Base-by-base conservation (phyloP, 1,139 yeast species). In the Pichia sp. region DNA sequence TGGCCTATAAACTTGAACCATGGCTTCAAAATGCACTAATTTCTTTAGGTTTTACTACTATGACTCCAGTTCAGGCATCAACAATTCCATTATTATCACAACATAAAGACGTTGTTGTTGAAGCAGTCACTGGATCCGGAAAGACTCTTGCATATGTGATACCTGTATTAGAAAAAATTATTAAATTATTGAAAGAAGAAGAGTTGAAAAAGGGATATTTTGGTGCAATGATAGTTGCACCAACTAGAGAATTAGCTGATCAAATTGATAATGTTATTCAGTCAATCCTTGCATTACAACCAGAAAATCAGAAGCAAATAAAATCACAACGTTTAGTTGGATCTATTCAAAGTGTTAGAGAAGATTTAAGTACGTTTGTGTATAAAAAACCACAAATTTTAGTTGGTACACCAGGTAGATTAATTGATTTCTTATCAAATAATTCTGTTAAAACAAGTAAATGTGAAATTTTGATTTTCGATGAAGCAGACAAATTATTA, bases 61-160 rank as follows among this genome's bases (percentile, higher is more conserved):
- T 92, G 97, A 92, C 99, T 0, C 97, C 99, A 0, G 98, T 92
- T 0, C 99, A 92, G 61, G 98, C 98, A 0, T 80, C 97, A 0
- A 84, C 95, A 0, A 85, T 92, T 41, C 98, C 99, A 0, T 68
- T 90, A 44, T 78, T 94, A 55, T 66, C 84, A 39, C 82, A 82
- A n/a, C 85, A 90, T 57, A 92, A 92, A 60, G 98, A 92, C 65
- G 97, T 92, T 9, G 95, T 94, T 9, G 97, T 89, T 2, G 96
- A 90, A 60, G 89, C 97, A 0, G 96, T 89, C 2, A 92, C 98
- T 0, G 98, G 98, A 0, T 89, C 97, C 0, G 98, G 98, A 8
- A 92, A 92, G 61, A 92, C 98, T 0, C 65, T 90, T 30, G 87
- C 97, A 3, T 92, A 85, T 64, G 79, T 80, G 6, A 73, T 92